Evolutionary conservation across 2,329 filamentous ascomycete genomes (phyloP), one percentile per base, ranked within the genome.

Genomic region (Fusarium citri): DNA sequence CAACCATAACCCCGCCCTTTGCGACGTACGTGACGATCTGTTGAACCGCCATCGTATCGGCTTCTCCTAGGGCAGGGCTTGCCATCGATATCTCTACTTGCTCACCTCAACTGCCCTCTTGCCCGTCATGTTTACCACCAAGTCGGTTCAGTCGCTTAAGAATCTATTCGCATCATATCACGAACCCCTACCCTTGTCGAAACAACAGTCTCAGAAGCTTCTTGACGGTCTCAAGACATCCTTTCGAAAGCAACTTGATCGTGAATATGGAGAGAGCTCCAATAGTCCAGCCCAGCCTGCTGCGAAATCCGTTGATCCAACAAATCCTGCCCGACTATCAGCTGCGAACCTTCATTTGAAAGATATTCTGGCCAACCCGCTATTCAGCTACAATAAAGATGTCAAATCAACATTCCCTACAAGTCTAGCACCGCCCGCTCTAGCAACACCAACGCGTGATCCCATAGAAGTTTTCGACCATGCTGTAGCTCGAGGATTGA

Each of bases 201-300:
- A 80, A 45, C 81, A 82, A 57, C 85, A 88, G 59, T 85, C 86
- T 26, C 82, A 86, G 65, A 84, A 85, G 71, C 83, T 89, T 11
- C 85, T 89, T 66, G 82, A 87, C 56, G 82, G 83, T 34, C 81
- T 89, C 54, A 89, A 87, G 53, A 78, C 81, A 8, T 88, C 87
- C 4, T 89, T 89, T 74, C 83, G 87, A 54, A 82, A 82, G 57
- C 84, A 88, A 30, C 84, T 89, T n/a, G 86, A 89, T 71, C 81
- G 79, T 45, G 87, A 89, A 73, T 85, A 89, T 72, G 86, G 86
- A 64, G 83, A 79, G 73, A 74, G 80, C 30, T 68, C 77, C 18
- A 74, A 81, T 11, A 66, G 68, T 40, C 68, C 47, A 34, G 62
- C 61, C 18, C 31, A 60, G n/a, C 20, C 64, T 40, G 30, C 64